Base-by-base conservation (phyloP, 345 rosid genomes). In the Balakata baccata region DNA sequence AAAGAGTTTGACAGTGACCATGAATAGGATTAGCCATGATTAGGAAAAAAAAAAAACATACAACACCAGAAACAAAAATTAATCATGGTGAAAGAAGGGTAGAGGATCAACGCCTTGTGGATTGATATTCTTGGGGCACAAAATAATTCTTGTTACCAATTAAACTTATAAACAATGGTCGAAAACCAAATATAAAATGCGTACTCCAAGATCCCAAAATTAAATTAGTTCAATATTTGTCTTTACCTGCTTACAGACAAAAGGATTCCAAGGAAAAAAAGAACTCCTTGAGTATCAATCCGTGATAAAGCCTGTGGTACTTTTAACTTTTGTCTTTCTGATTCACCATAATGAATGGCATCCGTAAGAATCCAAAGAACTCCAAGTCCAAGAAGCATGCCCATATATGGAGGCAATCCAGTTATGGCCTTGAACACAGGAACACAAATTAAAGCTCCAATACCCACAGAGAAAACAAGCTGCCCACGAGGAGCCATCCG, bases 321-420 rank as follows among this genome's bases (percentile, higher is more conserved):
- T 81, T 94, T 94, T 69, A 94, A 85, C 84, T 70, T 82, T 81
- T 94, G 94, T 79, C 96, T 82, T 81, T 90, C 96, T 12, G 96
- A 92, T 82, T 94, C 98, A 46, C 98, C 98, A 66, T 83, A 92
- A 79, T 92, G 98, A 83, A 94, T 92, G 64, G 97, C 97, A 77
- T 94, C 98, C 0, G 98, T 94, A 70, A 94, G 88, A 83, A 92
- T 85, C 98, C 98, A 94, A 18, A 94, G 96, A 75, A 92, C 97
- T 83, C 98, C 98, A 38, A 94, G 98, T 58, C 98, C 97, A 23
- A 94, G 85, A 75, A 94, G 86, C 79, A 94, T 89, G 25, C 98
- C 98, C 94, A 94, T 89, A 85, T 77, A 92, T 60, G 98, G 98
- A 86, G 98, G 98, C 82, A 94, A 81, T 75, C 98, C 97, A 39